Evolutionary conservation across 2,329 filamentous ascomycete genomes (phyloP).

Genomic region (Aspergillus sojae): DNA sequence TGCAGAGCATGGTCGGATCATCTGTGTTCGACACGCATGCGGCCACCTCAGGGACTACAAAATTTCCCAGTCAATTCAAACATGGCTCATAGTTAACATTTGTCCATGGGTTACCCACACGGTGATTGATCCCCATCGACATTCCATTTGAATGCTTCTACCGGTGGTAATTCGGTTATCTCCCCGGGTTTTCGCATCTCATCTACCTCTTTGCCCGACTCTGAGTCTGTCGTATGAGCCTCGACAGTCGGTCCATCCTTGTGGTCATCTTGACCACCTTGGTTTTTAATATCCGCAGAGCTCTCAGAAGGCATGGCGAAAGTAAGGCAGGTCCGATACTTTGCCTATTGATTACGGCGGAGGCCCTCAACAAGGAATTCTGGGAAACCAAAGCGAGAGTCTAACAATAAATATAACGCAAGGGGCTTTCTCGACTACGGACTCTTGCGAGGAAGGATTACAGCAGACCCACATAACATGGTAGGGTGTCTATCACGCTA

Average conservation of each 20-base stretch:
- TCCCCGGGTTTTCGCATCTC: conserved; percentile 17
- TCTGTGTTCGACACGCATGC: conserved; percentile 41
- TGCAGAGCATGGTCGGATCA: conserved; percentile 35
- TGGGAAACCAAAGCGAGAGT: background rate
- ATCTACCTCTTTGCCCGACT: background rate
- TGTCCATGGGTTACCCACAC: conserved; percentile 25
- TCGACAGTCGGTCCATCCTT: background rate
- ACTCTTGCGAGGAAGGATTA: background rate
- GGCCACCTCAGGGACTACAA: conserved; percentile 40
- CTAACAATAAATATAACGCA: background rate
- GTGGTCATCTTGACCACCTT: background rate
- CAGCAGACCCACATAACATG: background rate
- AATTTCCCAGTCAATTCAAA: conserved; percentile 2
- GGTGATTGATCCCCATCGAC: conserved; percentile 43
- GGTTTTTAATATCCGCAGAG: background rate
- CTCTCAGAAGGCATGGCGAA: background rate
- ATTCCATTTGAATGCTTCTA: conserved; percentile 41
- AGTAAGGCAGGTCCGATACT: background rate
- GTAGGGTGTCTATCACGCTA: background rate
- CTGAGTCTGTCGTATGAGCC: background rate
- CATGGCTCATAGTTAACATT: background rate
- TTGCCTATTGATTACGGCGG: background rate
- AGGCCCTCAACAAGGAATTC: background rate
- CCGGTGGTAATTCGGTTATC: conserved; percentile 35
- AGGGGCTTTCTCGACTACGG: background rate